Base-by-base conservation (phyloP, 2,329 filamentous ascomycete genomes). In the Ceratocystis ficicola region DNA sequence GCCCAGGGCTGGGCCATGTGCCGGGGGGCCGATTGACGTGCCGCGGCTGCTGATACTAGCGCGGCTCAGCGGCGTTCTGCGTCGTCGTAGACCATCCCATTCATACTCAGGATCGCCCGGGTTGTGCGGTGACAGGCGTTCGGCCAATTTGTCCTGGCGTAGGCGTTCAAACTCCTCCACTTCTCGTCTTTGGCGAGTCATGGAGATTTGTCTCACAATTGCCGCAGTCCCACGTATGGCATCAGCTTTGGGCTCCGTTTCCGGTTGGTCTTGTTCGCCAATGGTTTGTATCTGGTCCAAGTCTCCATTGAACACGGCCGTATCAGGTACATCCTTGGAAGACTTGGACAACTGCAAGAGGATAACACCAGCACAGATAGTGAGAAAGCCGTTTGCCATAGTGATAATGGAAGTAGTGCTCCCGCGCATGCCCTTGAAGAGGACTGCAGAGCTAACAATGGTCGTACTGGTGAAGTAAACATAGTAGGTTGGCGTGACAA, bases 401-500 rank as follows among this genome's bases (percentile, higher is more conserved):
- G 91, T 96, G 59, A 89, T 81, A 66, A 99, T 97, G 30, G 88
- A 84, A 5, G 84, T 81, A 0, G 83, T 81, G 0, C 89, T 89
- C 44, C 93, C 94, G 73, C 95, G 93, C 81, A 99, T 96, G 6
- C 94, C 94, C 69, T 86, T 87, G 76, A 97, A 97, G 2, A 99
- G 79, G 60, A 99, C 86, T 2, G 92, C 89, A 0, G 93, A 96
- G 5, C 92, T 95, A 70, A 97, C 84, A 70, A 99, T 96, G 22
- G 94, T 97, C 4, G 91, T 88, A 71, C 87, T 95, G 48, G 94
- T 99, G 74, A 99, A 99, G 78, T 95, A 93, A 70, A 99, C 94
- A 75, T 99, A 99, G 77, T 99, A 99, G 1, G 94, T 99, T 0
- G 94, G 94, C 0, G 94, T 99, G 68, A 99, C 94, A 70, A 99